Conservation (phyloP, 345 rosid genomes). For the Euphorbia pulcherrima region DNA sequence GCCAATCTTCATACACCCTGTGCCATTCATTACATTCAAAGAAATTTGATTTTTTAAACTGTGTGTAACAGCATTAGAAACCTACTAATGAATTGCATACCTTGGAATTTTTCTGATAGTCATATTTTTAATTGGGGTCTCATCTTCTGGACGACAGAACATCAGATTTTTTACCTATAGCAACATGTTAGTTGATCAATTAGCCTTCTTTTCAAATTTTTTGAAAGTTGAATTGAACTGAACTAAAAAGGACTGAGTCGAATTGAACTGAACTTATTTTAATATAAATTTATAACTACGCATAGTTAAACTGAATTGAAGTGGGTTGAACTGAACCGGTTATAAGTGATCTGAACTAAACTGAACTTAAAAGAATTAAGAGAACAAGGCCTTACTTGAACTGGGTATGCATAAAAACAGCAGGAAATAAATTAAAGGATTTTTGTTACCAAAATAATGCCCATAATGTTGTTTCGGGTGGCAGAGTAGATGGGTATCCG, state of each 20-base stretch:
- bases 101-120: slow-evolving; percentile 59
- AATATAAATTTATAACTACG: too few relatives aligned
- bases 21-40: background rate
- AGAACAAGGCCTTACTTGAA: too few relatives aligned
- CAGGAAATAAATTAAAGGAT: background rate
- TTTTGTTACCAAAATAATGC: slow-evolving; percentile 54
- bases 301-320: too few relatives aligned
- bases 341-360: too few relatives aligned
- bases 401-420: too few relatives aligned
- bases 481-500: slow-evolving; percentile 60
- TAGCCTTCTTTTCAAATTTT: too few relatives aligned
- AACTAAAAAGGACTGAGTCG: too few relatives aligned
- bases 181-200: too few relatives aligned
- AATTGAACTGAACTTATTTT: too few relatives aligned
- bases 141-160: slow-evolving; percentile 46
- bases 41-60: background rate
- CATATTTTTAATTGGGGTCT: slow-evolving; percentile 52
- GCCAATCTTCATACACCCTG: slow-evolving; percentile 15
- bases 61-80: background rate
- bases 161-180: slow-evolving; percentile 67
- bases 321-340: too few relatives aligned
- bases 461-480: slow-evolving; percentile 41
- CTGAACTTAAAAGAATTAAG: too few relatives aligned
- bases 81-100: slow-evolving; percentile 36
- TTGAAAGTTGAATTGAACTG: too few relatives aligned